Evolutionary conservation across 1,139 yeast species (phyloP).

Genomic region (Suhomyces kunorum): DNA sequence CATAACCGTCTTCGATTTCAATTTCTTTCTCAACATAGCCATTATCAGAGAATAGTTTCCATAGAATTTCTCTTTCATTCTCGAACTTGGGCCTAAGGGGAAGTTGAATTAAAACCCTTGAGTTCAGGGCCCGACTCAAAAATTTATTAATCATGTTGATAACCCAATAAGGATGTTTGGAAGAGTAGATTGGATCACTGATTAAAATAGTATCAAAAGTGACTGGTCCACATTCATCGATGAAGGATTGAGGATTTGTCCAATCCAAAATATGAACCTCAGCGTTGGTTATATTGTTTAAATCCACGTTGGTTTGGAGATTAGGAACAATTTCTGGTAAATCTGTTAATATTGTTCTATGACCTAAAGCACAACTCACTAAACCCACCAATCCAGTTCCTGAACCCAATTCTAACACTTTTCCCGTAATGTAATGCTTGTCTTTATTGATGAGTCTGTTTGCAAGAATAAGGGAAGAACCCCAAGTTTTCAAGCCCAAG

Average conservation of each 20-base stretch:
- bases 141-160: constrained; percentile 53
- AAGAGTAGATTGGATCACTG: constrained; percentile 88
- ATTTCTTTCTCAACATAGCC: constrained; percentile 29
- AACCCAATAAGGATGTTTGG: constrained; percentile 76
- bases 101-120: constrained; percentile 65
- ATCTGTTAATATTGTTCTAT: constrained; percentile 66
- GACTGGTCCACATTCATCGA: constrained; percentile 22
- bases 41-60: constrained; percentile 49
- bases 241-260: constrained; percentile 56
- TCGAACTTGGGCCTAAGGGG: constrained; percentile 74
- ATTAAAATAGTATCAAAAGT: constrained; percentile 61
- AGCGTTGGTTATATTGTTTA: constrained; percentile 43
- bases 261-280: constrained; percentile 69
- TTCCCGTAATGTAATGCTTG: constrained; percentile 30
- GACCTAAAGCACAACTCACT: constrained; percentile 53
- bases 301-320: constrained; percentile 53
- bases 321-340: constrained; percentile 75
- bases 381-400: constrained; percentile 95
- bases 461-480: constrained; percentile 75
- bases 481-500: constrained; percentile 95
- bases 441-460: constrained; percentile 44
- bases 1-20: constrained; percentile 61
- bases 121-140: constrained; percentile 30
- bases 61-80: constrained; percentile 59
- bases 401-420: constrained; percentile 80